phyloP scores from a whole-genome alignment of 768 basidiomycete species.

The Boletus sp. region DNA sequence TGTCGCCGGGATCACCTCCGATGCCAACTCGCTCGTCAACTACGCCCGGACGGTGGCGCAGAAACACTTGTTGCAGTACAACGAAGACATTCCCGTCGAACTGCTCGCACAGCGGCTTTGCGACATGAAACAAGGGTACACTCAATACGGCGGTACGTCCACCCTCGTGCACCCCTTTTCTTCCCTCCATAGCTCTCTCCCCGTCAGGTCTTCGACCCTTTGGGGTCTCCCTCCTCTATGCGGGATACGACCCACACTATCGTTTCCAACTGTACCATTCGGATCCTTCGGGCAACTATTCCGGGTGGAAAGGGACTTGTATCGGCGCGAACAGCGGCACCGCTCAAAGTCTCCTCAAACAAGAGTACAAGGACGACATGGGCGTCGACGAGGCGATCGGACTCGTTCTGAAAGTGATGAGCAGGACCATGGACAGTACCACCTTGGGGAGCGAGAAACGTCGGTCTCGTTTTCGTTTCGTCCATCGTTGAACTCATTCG shows the following conservation, averaged over 20 bases:
- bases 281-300: slow-evolving; percentile 97
- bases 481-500: neutral
- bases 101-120: slow-evolving; percentile 90
- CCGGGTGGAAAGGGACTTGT: slow-evolving; percentile 97
- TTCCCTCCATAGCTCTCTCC: neutral
- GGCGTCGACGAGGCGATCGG: slow-evolving; percentile 87
- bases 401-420: slow-evolving; percentile 93
- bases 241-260: slow-evolving; percentile 95
- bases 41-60: slow-evolving; percentile 91
- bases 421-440: slow-evolving; percentile 99
- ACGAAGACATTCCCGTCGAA: slow-evolving; percentile 98
- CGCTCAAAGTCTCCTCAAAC: slow-evolving; percentile 91
- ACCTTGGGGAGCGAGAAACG: slow-evolving; percentile 95
- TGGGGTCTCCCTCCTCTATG: slow-evolving; percentile 95
- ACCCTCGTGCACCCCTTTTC: neutral
- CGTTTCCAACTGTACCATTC: slow-evolving; percentile 97
- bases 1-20: slow-evolving; percentile 94
- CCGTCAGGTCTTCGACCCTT: slow-evolving; percentile 87
- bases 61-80: slow-evolving; percentile 82
- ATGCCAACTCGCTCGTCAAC: slow-evolving; percentile 96
- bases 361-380: slow-evolving; percentile 98
- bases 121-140: slow-evolving; percentile 98
- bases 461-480: slow-evolving; percentile 44
- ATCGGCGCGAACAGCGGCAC: slow-evolving; percentile 99
- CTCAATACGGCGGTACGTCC: slow-evolving; percentile 87